Base-by-base conservation (phyloP, 2,329 filamentous ascomycete species). In the Beauveria caledonica region DNA sequence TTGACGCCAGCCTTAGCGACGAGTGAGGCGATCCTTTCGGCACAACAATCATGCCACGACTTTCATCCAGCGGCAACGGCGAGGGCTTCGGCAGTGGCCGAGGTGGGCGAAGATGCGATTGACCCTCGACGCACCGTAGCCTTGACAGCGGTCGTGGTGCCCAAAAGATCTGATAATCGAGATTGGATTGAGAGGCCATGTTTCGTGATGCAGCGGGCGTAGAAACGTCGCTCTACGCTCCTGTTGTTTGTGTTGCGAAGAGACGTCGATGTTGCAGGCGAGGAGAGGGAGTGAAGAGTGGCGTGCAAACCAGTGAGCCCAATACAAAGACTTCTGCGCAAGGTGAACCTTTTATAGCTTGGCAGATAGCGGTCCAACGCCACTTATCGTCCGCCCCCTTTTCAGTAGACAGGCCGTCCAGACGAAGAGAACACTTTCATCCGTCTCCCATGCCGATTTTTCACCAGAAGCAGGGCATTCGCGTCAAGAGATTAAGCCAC, bases 101-200 rank as follows among this genome's bases (percentile, higher is more conserved):
- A 60, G 36, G 0, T 52, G 50, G 49, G 42, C 40, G 50, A 39
- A 10, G 0, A 29, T 29, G 25, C 44, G 21, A 23, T 46, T 48
- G 27, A 40, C 40, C 42, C 5, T 54, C 33, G 27, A 46, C 19
- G 42, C 51, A 45, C 19, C 19, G 13, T 17, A 25, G 39, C 15
- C 49, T 25, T 27, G 25, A 45, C 46, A 44, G 10, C 7, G 23
- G 49, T 19, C 46, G 36, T 11, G 49, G 39, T 54, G 39, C 46
- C 58, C 29, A 60, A 46, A 48, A 45, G 42, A 19, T 60, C 48
- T 54, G 42, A 60, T 60, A 21, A 54, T 60, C 49, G 49, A 60
- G 58, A 7, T 53, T 54, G 11, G 17, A 7, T 53, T 60, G 40
- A 60, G 17, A 1, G 0, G 49, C 50, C 57, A 60, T 60, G 21